Evolutionary conservation across 148 eudicot genomes (phyloP), one percentile per base, ranked within the genome.

Genomic region (Nepenthes mirabilis): DNA sequence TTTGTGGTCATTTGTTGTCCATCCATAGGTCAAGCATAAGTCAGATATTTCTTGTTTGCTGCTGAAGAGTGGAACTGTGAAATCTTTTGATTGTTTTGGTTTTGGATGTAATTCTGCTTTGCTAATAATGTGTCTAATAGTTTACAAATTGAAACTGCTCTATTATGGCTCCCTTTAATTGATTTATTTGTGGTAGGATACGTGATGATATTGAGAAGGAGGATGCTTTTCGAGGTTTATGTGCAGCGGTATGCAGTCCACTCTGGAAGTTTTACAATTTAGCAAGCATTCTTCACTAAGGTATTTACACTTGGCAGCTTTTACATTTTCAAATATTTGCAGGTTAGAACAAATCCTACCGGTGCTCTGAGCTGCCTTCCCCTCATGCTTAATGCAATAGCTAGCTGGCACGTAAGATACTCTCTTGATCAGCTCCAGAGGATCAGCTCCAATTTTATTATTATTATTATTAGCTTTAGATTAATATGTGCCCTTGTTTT

Each of bases 191-290:
- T 81, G 73, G 67, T 84, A 93, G 98, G 91, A 88, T 93, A 57
- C 96, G 98, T 13, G 98, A 93, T 69, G 98, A 88, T 68, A 67
- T 88, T 33, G 98, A 93, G 72, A 93, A 93, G 72, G 98, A 93
- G 77, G 98, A 93, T 58, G 98, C 98, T 36, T 93, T 93, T 75
- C 87, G 95, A 63, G 98, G 98, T 72, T 78, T 93, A 82, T 93
- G 96, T 67, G 95, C 98, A n/a, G 63, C 88, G 91, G 98, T 93
- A 62, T 67, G 70, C 43, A 53, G 43, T 56, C 68, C 11, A 43
- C n/a, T 61, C 53, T 36, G 63, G 34, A 5, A 14, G 64, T 14
- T 9, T 52, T 45, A 43, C 55, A 45, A 23, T 45, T 36, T 6
- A 8, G 8, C 23, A 23, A 32, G 33, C 35, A 55, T 54, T 53